Evolutionary conservation across 768 basidiomycete species (phyloP).

Genomic region (Naganishia onofrii): DNA sequence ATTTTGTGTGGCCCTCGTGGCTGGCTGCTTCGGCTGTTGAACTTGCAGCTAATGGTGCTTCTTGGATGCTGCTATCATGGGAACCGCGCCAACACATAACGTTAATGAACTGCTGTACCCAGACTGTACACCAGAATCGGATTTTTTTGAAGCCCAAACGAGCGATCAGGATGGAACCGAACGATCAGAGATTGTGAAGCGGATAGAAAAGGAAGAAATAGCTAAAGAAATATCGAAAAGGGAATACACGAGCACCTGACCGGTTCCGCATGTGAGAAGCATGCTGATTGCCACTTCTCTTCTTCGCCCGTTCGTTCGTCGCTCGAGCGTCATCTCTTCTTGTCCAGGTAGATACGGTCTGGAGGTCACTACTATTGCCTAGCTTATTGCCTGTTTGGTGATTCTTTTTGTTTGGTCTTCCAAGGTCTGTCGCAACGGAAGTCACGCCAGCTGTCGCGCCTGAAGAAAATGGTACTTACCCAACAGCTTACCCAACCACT

Average conservation of each 20-base stretch:
- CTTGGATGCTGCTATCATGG: neutral
- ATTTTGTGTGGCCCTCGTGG: neutral
- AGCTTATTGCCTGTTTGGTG: too few species aligned
- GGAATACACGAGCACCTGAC: neutral
- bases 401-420: too few species aligned
- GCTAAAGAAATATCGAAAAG: neutral
- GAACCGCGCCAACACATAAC: neutral
- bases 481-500: too few species aligned
- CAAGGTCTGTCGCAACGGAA: too few species aligned
- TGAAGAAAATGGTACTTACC: neutral
- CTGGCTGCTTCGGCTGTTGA: neutral
- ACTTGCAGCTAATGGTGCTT: neutral
- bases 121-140: neutral
- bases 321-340: too few species aligned
- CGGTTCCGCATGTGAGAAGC: neutral
- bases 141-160: neutral
- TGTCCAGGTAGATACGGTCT: too few species aligned
- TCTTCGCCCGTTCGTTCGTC: too few species aligned
- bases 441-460: neutral
- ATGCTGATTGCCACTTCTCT: too few species aligned
- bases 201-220: neutral
- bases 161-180: slow-evolving; percentile 7
- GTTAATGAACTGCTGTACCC: neutral
- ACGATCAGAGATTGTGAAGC: neutral
- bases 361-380: too few species aligned